phyloP scores from a whole-genome alignment of 2,329 filamentous ascomycete species.

The Paraphaeosphaeria sporulosa region DNA sequence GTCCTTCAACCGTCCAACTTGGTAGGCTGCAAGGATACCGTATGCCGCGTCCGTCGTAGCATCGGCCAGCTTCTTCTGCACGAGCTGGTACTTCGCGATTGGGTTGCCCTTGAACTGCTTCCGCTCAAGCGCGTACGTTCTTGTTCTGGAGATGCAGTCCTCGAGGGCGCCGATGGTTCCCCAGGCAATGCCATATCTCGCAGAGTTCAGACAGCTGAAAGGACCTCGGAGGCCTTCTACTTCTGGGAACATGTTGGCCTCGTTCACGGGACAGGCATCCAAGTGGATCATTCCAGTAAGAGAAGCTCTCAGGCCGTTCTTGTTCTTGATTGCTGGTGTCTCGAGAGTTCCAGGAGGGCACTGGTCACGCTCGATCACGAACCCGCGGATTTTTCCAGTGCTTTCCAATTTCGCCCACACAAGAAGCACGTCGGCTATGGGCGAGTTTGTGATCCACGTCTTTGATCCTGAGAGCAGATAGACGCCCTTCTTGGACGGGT shows the following conservation, averaged over 20 bases:
- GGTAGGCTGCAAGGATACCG: slow-evolving; percentile 86
- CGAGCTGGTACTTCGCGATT: slow-evolving; percentile 91
- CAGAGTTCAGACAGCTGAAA: slow-evolving; percentile 93
- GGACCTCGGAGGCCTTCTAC: slow-evolving; percentile 87
- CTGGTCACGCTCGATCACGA: slow-evolving; percentile 83
- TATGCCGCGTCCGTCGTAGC: slow-evolving; percentile 90
- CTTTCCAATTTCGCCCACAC: slow-evolving; percentile 94
- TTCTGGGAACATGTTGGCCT: slow-evolving; percentile 91
- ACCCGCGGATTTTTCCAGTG: slow-evolving; percentile 93
- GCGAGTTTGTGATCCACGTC: slow-evolving; percentile 96
- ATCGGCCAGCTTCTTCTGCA: slow-evolving; percentile 98
- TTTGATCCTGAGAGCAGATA: slow-evolving; percentile 81
- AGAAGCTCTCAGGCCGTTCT: slow-evolving; percentile 90
- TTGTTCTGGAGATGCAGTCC: slow-evolving; percentile 82
- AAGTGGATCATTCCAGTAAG: slow-evolving; percentile 98
- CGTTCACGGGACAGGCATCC: slow-evolving; percentile 86
- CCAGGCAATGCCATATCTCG: slow-evolving; percentile 91
- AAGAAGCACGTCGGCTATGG: slow-evolving; percentile 83
- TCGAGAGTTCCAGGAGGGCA: slow-evolving; percentile 89
- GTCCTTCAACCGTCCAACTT: slow-evolving; percentile 93
- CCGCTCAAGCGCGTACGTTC: slow-evolving; percentile 88
- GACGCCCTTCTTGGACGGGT: slow-evolving; percentile 84
- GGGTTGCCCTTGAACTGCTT: slow-evolving; percentile 97
- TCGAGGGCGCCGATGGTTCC: slow-evolving; percentile 94
- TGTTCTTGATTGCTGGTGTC: slow-evolving; percentile 92